phyloP scores from a whole-genome alignment of 176 grass and related monocot species.

The Ampelocalamus luodianensis region DNA sequence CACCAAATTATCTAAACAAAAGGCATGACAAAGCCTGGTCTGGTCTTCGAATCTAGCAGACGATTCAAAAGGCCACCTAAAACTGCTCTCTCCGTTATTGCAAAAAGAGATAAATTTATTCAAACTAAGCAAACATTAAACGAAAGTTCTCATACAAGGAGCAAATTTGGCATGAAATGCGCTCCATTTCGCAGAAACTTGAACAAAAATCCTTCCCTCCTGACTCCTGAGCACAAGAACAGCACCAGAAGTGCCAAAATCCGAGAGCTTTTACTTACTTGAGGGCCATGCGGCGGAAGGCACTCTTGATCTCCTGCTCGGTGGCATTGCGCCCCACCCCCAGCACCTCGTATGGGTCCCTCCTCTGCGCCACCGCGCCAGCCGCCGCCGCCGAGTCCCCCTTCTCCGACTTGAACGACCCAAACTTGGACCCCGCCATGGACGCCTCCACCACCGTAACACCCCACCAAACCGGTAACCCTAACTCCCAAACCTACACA shows the following conservation, averaged over 20 bases:
- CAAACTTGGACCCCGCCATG: constrained; percentile 78
- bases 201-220: background rate
- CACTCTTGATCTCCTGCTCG: constrained; percentile 94
- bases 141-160: background rate
- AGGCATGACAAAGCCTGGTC: background rate
- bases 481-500: background rate
- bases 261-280: constrained; percentile 72
- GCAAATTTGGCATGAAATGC: background rate
- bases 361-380: constrained; percentile 60
- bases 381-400: constrained; percentile 47
- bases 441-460: constrained; percentile 1
- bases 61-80: constrained; percentile 6
- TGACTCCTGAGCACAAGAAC: background rate
- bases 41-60: constrained; percentile 23
- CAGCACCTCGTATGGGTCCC: constrained; percentile 96
- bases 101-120: background rate
- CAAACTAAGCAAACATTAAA: background rate
- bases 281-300: constrained; percentile 95
- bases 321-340: constrained; percentile 78
- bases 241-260: constrained; percentile 37
- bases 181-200: background rate
- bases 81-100: background rate
- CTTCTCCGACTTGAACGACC: constrained; percentile 79
- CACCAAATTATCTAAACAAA: constrained; percentile 5
- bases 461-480: background rate